Percentiles rank a stretch among this genome's conserved stretches.
phyloP scores from a whole-genome alignment of 139 green algal species.

The Pseudopediastrum boryanum region DNA sequence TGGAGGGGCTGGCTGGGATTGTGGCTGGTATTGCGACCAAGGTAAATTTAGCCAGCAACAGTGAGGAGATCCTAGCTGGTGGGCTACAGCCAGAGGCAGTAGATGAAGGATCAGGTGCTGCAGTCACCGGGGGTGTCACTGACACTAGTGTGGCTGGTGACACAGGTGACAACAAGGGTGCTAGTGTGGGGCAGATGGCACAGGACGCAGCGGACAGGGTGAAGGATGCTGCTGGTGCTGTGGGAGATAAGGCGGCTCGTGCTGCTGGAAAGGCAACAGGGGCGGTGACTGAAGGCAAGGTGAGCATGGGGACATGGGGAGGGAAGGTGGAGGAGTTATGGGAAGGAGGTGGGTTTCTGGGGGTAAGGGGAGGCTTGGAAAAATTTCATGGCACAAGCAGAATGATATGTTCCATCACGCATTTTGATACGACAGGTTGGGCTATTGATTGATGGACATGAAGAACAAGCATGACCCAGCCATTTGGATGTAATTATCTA shows the following conservation, averaged over 20 bases:
- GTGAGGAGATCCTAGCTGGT: slow-evolving; percentile 33
- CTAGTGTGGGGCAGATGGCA: background rate
- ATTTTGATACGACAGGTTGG: too few species aligned
- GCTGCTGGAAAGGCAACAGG: slow-evolving; percentile 8
- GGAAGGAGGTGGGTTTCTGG: too few species aligned
- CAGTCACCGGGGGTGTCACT: slow-evolving; percentile 16
- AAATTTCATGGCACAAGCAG: too few species aligned
- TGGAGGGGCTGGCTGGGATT: background rate
- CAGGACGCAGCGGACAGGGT: background rate
- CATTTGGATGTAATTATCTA: too few species aligned
- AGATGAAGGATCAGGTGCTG: slow-evolving; percentile 13
- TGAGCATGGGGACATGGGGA: too few species aligned
- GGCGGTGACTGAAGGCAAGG: background rate
- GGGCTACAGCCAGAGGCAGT: slow-evolving; percentile 17
- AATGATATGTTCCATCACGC: too few species aligned
- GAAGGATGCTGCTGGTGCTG: background rate
- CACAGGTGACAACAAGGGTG: background rate
- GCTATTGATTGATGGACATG: too few species aligned
- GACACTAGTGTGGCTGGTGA: slow-evolving; percentile 8
- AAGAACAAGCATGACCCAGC: too few species aligned
- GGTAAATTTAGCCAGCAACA: slow-evolving; percentile 21
- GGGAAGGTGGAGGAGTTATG: too few species aligned
- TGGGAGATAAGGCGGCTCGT: too few species aligned
- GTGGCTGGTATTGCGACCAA: slow-evolving; percentile 32
- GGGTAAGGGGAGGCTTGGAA: too few species aligned